phyloP scores from a whole-genome alignment of 2,329 filamentous ascomycete species.

The Clarireedia monteithiana region DNA sequence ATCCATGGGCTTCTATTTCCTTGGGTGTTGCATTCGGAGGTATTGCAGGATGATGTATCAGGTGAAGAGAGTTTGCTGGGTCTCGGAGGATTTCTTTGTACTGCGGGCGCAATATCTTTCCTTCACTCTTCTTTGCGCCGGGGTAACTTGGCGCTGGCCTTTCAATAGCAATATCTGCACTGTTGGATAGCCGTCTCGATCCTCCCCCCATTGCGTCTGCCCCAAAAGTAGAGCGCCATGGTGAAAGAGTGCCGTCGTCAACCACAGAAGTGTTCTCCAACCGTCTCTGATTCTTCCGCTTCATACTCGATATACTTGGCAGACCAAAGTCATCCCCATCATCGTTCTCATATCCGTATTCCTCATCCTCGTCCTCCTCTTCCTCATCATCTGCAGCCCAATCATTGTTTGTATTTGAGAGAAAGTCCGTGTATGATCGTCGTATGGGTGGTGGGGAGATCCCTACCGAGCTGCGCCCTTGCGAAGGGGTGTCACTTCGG shows the following conservation, averaged over 20 bases:
- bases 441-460: slow-evolving; percentile 52
- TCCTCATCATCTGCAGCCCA: slow-evolving; percentile 70
- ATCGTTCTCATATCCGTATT: slow-evolving; percentile 71
- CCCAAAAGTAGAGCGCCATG: slow-evolving; percentile 33
- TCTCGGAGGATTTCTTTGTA: slow-evolving; percentile 91
- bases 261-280: slow-evolving; percentile 31
- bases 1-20: slow-evolving; percentile 77
- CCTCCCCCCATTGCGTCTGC: slow-evolving; percentile 32
- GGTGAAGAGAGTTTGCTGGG: slow-evolving; percentile 87
- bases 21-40: slow-evolving; percentile 69
- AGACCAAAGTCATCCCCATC: slow-evolving; percentile 94
- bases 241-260: slow-evolving; percentile 14
- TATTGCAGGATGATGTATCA: slow-evolving; percentile 79
- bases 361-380: slow-evolving; percentile 59
- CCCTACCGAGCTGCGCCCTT: slow-evolving; percentile 43
- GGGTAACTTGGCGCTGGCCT: slow-evolving; percentile 77
- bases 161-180: slow-evolving; percentile 90
- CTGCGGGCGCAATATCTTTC: slow-evolving; percentile 91
- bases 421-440: slow-evolving; percentile 71
- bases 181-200: slow-evolving; percentile 65
- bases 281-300: slow-evolving; percentile 49
- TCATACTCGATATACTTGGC: slow-evolving; percentile 86
- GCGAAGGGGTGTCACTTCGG: slow-evolving; percentile 48
- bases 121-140: slow-evolving; percentile 79
- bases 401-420: slow-evolving; percentile 74